Conservation (phyloP, 148 eudicot species). For the Vaccinium vitisidaea region DNA sequence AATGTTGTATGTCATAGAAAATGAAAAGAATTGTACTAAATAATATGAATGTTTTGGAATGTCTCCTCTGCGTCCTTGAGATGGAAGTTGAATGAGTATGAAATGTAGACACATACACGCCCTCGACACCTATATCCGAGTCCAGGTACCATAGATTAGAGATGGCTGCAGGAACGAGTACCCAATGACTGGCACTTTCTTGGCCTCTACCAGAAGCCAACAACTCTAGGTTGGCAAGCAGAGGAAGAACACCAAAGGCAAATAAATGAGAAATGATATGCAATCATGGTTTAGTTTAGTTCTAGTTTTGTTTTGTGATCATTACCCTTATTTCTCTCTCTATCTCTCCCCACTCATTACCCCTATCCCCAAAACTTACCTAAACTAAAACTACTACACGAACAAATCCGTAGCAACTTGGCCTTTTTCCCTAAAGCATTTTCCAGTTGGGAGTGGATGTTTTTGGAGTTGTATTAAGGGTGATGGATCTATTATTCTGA, state of each 20-base stretch:
- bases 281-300: no score
- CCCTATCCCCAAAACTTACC: no score
- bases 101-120: not conserved
- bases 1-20: not conserved
- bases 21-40: not conserved
- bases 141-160: not conserved
- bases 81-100: not conserved
- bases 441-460: not conserved
- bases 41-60: not conserved
- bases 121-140: not conserved
- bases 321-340: no score
- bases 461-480: not conserved
- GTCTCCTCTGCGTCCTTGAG: not conserved
- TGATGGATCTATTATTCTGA: not conserved
- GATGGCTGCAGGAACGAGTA: not conserved
- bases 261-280: not conserved
- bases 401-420: not conserved
- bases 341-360: no score
- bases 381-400: no score
- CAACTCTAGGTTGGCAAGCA: not conserved
- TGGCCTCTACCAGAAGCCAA: not conserved
- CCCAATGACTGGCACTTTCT: not conserved
- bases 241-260: not conserved
- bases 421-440: not conserved
- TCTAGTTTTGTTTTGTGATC: no score